Evolutionary conservation across 2,329 filamentous ascomycete genomes (phyloP).

Genomic region (Fusarium sp.): DNA sequence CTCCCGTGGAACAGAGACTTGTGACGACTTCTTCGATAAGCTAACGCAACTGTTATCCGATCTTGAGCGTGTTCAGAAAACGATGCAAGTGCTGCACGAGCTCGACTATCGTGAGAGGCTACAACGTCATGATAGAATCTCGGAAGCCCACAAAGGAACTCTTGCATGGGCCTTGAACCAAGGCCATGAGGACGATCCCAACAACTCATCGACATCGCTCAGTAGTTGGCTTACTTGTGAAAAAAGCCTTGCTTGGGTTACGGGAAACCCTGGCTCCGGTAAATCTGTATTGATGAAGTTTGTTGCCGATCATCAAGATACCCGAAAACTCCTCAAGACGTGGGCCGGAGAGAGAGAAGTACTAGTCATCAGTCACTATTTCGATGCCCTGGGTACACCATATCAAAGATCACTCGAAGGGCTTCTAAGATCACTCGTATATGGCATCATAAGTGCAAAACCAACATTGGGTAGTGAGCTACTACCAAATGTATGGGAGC

Average conservation of each 20-base stretch:
- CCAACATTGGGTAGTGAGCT: background rate
- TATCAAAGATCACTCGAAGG: conserved; percentile 21
- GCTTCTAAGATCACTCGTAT: conserved; percentile 12
- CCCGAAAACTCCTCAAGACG: background rate
- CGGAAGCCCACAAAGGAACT: background rate
- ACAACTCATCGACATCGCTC: background rate
- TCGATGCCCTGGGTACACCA: conserved; percentile 1
- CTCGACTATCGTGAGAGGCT: background rate
- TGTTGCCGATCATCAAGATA: background rate
- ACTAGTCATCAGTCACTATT: conserved; percentile 9
- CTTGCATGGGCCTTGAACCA: conserved; percentile 1
- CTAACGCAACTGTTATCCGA: background rate
- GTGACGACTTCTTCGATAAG: background rate
- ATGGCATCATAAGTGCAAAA: conserved; percentile 21
- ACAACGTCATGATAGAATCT: background rate
- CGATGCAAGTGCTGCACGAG: background rate
- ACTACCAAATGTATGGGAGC: background rate
- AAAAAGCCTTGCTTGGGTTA: conserved; percentile 9
- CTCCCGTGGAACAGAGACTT: background rate
- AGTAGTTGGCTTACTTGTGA: conserved; percentile 1
- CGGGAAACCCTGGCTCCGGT: conserved; percentile 17
- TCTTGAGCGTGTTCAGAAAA: background rate
- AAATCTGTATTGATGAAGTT: conserved; percentile 34
- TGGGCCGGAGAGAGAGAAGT: background rate
- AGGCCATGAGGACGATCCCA: background rate